Base-by-base conservation (phyloP, 305 asterid species). In the Solanum hybrid region DNA sequence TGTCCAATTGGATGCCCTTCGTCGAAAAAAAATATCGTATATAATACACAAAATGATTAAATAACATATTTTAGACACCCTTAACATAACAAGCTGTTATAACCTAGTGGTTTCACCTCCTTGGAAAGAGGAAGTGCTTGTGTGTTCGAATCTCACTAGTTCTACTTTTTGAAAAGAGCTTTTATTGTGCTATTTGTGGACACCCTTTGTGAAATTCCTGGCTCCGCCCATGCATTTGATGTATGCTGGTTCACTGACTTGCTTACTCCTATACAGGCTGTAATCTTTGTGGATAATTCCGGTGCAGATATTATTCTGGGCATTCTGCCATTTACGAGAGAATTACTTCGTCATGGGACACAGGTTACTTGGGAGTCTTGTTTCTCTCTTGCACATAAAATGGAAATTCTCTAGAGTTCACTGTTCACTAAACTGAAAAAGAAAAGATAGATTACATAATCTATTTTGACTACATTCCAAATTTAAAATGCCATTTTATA, bases 291-390 rank as follows among this genome's bases (percentile, higher is more conserved):
- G 69, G 99, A 96, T 92, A 97, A 96, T 93, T 97, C 99, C 77
- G 99, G 99, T 82, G 99, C 99, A 87, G 99, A 95, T 93, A 77
- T 97, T 89, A 93, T 97, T 90, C 93, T 96, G 92, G 99, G 99
- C 89, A 95, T 97, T 92, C 91, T 97, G 92, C 99, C 99, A 88
- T 96, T 96, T 92, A 94, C 97, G 20, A 94, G 99, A 92, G 99
- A 97, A 95, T 93, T 97, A 89, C 96, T 97, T 79, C 96, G 95
- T 87, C 93, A 67, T 78, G 99, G 99, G 90, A 93, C 97, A 78
- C 97, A 96, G 97, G 99, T 95, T 88, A 91, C 11, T 89, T 89
- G 87, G 90, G 24, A 61, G 83, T 88, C 86, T 77, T 29, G 69
- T 89, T 51, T 31, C 87, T 89, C 81, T 37, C 69, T 29, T 85